Conservation (phyloP, 305 asterid genomes). For the Solanum hybrid region DNA sequence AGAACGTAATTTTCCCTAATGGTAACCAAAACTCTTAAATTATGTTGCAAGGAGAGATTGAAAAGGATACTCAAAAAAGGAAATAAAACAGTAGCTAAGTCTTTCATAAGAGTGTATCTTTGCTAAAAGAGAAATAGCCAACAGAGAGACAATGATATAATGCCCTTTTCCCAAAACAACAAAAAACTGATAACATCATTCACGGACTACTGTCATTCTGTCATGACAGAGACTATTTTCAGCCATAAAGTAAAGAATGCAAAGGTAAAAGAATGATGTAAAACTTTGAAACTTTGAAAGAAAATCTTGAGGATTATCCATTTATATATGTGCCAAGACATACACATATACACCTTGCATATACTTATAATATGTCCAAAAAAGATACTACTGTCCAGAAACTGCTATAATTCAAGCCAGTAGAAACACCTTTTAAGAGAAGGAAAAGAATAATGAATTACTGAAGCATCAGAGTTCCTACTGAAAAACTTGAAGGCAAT, state of each 20-base stretch:
- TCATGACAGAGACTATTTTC: neutral
- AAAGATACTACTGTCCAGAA: constrained; percentile 15
- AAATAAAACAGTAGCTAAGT: neutral
- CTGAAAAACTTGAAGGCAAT: constrained; percentile 28
- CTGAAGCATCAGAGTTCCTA: constrained; percentile 37
- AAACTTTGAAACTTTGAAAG: neutral
- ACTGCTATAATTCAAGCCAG: constrained; percentile 13
- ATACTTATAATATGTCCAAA: constrained; percentile 35
- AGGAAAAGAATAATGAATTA: constrained; percentile 14
- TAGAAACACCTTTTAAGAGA: constrained; percentile 16
- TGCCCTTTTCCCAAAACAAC: constrained; percentile 11
- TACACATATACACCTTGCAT: constrained; percentile 26
- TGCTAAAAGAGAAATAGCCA: neutral
- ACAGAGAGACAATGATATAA: constrained; percentile 5
- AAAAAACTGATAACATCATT: neutral
- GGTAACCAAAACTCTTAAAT: neutral
- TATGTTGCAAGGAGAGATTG: neutral
- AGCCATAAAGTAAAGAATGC: neutral
- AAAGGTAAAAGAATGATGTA: neutral
- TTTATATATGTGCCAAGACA: constrained; percentile 29
- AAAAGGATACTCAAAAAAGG: neutral
- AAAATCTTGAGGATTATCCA: constrained; percentile 23
- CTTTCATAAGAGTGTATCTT: neutral
- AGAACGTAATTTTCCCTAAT: neutral
- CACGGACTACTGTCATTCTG: neutral